These are phyloP conservation scores for Morella rubra DNA, from an alignment of 306 rosid species.

Conservation along the genomic window DNA sequence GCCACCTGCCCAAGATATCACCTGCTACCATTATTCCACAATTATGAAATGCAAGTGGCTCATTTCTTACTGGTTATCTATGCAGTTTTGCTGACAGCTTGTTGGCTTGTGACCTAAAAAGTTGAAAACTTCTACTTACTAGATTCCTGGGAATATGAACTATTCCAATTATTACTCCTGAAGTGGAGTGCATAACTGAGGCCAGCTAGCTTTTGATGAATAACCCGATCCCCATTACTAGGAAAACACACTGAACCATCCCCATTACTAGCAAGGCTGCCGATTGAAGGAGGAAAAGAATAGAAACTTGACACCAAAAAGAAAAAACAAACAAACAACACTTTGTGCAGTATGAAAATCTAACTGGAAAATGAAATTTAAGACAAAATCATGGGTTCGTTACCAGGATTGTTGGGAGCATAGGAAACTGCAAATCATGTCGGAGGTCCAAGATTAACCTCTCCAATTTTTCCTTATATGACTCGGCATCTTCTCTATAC, in stretches of 20 bases:
- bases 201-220: background rate
- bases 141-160: no score
- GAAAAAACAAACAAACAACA: no score
- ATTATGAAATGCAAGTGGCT: background rate
- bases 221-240: background rate
- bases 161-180: no score
- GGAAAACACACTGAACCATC: background rate
- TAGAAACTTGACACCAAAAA: no score
- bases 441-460: constrained; percentile 61
- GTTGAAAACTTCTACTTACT: background rate
- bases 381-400: background rate
- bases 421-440: constrained; percentile 56
- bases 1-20: constrained; percentile 37
- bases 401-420: constrained; percentile 83
- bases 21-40: background rate
- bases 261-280: no score
- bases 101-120: background rate
- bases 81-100: background rate
- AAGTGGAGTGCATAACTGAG: background rate
- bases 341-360: background rate
- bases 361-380: background rate
- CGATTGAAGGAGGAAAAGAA: no score
- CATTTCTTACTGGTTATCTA: background rate
- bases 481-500: constrained; percentile 38
- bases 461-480: constrained; percentile 39